Evolutionary conservation across 2,329 filamentous ascomycete genomes (phyloP).

Genomic region (Sclerotinia minor): DNA sequence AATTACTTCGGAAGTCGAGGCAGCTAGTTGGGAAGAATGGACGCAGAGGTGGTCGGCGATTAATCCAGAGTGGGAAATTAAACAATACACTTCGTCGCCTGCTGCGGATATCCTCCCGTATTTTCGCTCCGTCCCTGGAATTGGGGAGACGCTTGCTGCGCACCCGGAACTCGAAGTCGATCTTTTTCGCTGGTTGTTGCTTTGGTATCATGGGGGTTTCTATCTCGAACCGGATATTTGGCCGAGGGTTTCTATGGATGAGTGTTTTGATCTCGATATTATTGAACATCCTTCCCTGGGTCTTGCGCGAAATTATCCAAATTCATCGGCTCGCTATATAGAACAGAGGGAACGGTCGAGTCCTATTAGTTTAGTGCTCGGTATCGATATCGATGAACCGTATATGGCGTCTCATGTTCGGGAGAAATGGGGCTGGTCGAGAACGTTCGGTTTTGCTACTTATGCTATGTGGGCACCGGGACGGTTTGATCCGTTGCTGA

Average conservation of each 20-base stretch:
- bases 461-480: slow-evolving; percentile 32
- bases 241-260: slow-evolving; percentile 26
- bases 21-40: slow-evolving; percentile 25
- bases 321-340: slow-evolving; percentile 4
- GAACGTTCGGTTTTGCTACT: slow-evolving; percentile 31
- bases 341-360: slow-evolving; percentile 16
- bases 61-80: slow-evolving; percentile 31
- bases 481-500: slow-evolving; percentile 34
- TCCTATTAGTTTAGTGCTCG: slow-evolving; percentile 33
- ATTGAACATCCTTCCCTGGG: slow-evolving; percentile 4
- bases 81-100: slow-evolving; percentile 23
- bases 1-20: slow-evolving; percentile 25
- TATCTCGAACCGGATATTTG: slow-evolving; percentile 33
- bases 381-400: slow-evolving; percentile 35
- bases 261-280: slow-evolving; percentile 27
- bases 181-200: slow-evolving; percentile 30
- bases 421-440: slow-evolving; percentile 29
- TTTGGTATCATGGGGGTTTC: slow-evolving; percentile 35
- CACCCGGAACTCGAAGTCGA: slow-evolving; percentile 27
- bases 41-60: slow-evolving; percentile 29
- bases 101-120: slow-evolving; percentile 24
- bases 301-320: not conserved
- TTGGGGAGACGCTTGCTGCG: slow-evolving; percentile 21
- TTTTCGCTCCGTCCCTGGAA: slow-evolving; percentile 28
- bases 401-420: slow-evolving; percentile 28